Evolutionary conservation across 257 asterid species (phyloP).

Genomic region (Pogostemon cablin): DNA sequence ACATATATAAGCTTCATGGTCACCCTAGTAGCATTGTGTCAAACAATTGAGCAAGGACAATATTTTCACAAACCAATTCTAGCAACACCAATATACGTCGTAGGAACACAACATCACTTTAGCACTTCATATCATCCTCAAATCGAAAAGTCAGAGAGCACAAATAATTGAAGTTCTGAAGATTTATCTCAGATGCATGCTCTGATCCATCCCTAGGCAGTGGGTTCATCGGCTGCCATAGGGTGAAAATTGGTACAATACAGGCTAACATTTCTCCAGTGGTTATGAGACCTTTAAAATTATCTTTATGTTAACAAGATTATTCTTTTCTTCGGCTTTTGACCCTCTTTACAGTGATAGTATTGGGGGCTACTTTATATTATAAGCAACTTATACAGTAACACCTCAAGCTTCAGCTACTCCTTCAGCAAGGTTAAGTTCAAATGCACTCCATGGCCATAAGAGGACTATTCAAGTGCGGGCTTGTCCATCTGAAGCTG

Average conservation of each 20-base stretch:
- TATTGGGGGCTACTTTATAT: background rate
- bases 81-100: background rate
- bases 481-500: background rate
- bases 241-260: background rate
- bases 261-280: background rate
- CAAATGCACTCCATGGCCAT: background rate
- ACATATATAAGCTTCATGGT: background rate
- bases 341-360: background rate
- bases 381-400: background rate
- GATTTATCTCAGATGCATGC: background rate
- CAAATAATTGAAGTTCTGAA: background rate
- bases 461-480: background rate
- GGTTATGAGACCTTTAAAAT: background rate
- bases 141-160: background rate
- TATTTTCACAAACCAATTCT: background rate
- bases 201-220: background rate
- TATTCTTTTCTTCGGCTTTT: background rate
- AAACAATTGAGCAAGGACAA: background rate
- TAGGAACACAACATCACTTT: no score
- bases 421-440: background rate
- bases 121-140: no score
- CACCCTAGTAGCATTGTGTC: background rate
- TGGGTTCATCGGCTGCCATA: background rate
- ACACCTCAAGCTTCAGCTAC: background rate
- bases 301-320: background rate